Evolutionary conservation across 768 basidiomycete species (phyloP).

Genomic region (Asterophora lycoperdoides): DNA sequence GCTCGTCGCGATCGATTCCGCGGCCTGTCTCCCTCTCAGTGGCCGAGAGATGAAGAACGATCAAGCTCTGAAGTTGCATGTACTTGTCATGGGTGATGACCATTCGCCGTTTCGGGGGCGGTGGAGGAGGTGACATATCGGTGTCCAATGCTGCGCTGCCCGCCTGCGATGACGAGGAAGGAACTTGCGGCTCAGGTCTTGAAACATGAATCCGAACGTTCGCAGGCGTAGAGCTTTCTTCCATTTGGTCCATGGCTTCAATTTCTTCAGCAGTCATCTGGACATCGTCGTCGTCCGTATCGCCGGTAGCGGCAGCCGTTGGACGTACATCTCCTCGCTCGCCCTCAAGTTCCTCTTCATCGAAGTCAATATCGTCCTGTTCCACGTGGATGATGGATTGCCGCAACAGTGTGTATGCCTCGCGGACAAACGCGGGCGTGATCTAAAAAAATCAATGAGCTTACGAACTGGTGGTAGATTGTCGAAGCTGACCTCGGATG

Average conservation of each 20-base stretch:
- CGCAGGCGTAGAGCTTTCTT: conserved; percentile 43
- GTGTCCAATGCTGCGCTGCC: conserved; percentile 34
- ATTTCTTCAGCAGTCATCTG: conserved; percentile 63
- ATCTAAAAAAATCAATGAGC: conserved; percentile 50
- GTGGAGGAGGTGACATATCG: conserved; percentile 34
- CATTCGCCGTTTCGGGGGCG: conserved; percentile 67
- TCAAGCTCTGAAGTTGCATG: conserved; percentile 81
- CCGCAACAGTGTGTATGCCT: conserved; percentile 88
- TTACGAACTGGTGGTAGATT: neutral
- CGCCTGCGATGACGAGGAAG: conserved; percentile 36
- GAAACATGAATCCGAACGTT: conserved; percentile 28
- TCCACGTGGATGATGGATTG: conserved; percentile 99
- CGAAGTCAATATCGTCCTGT: conserved; percentile 97
- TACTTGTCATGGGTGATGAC: conserved; percentile 96
- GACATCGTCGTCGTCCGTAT: conserved; percentile 43
- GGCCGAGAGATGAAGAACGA: conserved; percentile 77
- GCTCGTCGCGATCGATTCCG: conserved; percentile 84
- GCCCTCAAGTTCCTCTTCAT: conserved; percentile 77
- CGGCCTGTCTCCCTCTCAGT: conserved; percentile 70
- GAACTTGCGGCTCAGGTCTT: conserved; percentile 23
- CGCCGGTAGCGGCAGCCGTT: conserved; percentile 25
- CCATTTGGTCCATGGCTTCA: conserved; percentile 47
- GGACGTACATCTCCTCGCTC: conserved; percentile 41
- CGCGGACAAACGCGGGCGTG: conserved; percentile 88
- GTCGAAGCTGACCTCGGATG: conserved; percentile 60